Evolutionary conservation across 2,329 filamentous ascomycete species (phyloP).

Genomic region (Phialophora tarda): DNA sequence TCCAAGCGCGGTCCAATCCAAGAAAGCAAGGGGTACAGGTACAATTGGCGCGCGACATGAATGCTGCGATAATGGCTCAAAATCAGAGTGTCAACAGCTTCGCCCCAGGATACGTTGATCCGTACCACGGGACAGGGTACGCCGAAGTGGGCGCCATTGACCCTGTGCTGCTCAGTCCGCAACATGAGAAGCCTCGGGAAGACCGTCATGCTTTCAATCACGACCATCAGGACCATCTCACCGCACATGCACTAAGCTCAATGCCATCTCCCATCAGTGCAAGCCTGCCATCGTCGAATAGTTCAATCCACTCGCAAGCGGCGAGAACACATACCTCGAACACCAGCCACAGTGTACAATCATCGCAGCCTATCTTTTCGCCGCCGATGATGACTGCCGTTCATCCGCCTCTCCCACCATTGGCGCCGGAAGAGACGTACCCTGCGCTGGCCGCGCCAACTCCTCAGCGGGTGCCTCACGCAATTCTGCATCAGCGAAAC

Average conservation of each 20-base stretch:
- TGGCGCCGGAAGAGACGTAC: slow-evolving; percentile 38
- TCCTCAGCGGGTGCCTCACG: slow-evolving; percentile 33
- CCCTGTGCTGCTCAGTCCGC: slow-evolving; percentile 19
- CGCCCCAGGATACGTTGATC: slow-evolving; percentile 44
- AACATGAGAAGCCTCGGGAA: slow-evolving; percentile 10
- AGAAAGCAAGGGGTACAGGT: slow-evolving; percentile 48
- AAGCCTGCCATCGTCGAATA: slow-evolving; percentile 43
- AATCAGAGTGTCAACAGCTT: slow-evolving; percentile 44
- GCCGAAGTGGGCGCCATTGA: slow-evolving; percentile 21
- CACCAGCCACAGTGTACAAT: slow-evolving; percentile 28
- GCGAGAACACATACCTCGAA: slow-evolving; percentile 29
- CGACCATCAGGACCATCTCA: slow-evolving; percentile 34
- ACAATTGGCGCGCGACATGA: slow-evolving; percentile 42
- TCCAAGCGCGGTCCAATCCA: slow-evolving; percentile 55
- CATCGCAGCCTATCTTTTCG: slow-evolving; percentile 50
- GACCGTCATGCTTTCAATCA: slow-evolving; percentile 44
- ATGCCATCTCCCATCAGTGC: slow-evolving; percentile 44
- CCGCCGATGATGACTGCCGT: slow-evolving; percentile 42
- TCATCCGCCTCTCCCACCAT: slow-evolving; percentile 44
- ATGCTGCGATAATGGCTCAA: slow-evolving; percentile 42
- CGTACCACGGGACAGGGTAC: slow-evolving; percentile 42
- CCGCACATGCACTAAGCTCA: slow-evolving; percentile 38
- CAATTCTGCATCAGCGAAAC: slow-evolving; percentile 30
- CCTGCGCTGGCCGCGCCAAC: slow-evolving; percentile 33
- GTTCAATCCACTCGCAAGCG: slow-evolving; percentile 30